Percentiles rank a stretch among this genome's conserved stretches.
Evolutionary conservation across 352 stramenopile species (phyloP).

Genomic region (Phytophthora macrochlamydospora): DNA sequence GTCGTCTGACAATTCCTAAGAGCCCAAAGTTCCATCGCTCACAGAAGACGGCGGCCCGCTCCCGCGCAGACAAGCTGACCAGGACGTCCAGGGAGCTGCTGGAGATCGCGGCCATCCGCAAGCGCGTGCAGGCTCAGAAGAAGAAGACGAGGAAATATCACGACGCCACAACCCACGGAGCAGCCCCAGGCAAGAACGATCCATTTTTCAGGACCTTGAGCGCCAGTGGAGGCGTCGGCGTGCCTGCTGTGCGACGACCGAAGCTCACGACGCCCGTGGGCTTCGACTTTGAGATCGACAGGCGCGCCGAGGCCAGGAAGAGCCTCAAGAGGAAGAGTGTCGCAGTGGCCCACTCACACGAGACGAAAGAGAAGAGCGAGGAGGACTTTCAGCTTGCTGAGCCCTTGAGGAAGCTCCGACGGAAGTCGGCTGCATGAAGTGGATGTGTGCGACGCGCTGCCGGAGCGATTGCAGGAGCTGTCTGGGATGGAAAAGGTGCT

Average conservation of each 20-base stretch:
- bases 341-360: constrained; percentile 9
- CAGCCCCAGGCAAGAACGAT: constrained; percentile 36
- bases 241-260: constrained; percentile 67
- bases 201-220: constrained; percentile 60
- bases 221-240: constrained; percentile 62
- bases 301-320: constrained; percentile 41
- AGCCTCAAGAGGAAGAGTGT: constrained; percentile 39
- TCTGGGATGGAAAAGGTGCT: neutral
- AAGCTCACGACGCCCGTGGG: constrained; percentile 70
- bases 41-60: constrained; percentile 40
- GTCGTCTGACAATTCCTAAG: constrained; percentile 66
- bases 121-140: constrained; percentile 58
- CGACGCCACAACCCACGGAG: constrained; percentile 53
- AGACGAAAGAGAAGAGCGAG: constrained; percentile 3
- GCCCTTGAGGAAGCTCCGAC: constrained; percentile 23
- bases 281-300: constrained; percentile 77
- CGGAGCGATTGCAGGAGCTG: neutral
- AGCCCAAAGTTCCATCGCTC: constrained; percentile 67
- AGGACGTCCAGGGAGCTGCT: constrained; percentile 73
- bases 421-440: constrained; percentile 27
- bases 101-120: constrained; percentile 73
- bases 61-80: constrained; percentile 50
- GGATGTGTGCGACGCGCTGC: neutral
- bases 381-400: constrained; percentile 15
- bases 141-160: constrained; percentile 73